Conservation (phyloP, 176 grass and related monocot genomes). For the Dactylis glomerata region DNA sequence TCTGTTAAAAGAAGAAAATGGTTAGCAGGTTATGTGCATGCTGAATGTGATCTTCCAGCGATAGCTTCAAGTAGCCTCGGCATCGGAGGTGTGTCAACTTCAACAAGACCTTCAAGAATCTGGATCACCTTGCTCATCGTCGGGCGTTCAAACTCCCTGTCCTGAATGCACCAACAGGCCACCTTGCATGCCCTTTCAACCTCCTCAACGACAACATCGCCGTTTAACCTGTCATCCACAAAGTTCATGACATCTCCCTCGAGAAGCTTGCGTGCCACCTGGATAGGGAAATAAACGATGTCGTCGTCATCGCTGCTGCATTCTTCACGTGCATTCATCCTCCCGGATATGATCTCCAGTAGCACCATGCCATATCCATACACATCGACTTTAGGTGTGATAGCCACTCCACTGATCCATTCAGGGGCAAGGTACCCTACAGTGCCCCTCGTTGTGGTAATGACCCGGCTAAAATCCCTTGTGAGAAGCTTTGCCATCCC, state of each 20-base stretch:
- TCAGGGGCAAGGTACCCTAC: constrained; percentile 38
- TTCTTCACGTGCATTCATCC: too few relatives aligned
- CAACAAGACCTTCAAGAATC: constrained; percentile 21
- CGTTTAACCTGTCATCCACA: constrained; percentile 11
- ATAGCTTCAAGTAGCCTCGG: constrained; percentile 27
- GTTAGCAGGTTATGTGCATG: background rate
- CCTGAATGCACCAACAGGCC: constrained; percentile 41
- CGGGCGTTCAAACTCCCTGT: constrained; percentile 13
- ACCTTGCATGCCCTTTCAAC: constrained; percentile 19
- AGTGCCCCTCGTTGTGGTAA: constrained; percentile 29
- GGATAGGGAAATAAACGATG: constrained; percentile 28
- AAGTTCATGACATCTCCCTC: background rate
- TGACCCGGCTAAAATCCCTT: constrained; percentile 26
- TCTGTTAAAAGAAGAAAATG: background rate
- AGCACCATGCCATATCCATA: constrained; percentile 41
- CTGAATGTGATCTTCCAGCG: background rate
- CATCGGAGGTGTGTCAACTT: constrained; percentile 20
- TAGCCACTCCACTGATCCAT: constrained; percentile 15
- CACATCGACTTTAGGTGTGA: constrained; percentile 34
- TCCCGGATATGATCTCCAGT: constrained; percentile 37
- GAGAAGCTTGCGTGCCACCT: constrained; percentile 11
- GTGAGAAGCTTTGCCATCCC: constrained; percentile 32
- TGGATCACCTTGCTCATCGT: constrained; percentile 26
- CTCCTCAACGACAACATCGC: constrained; percentile 19
- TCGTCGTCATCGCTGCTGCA: too few relatives aligned